Percentiles rank a stretch among this genome's conserved stretches.
Conservation (phyloP, 371 early-diverging fungal species). For the Fennellomyces sp. region DNA sequence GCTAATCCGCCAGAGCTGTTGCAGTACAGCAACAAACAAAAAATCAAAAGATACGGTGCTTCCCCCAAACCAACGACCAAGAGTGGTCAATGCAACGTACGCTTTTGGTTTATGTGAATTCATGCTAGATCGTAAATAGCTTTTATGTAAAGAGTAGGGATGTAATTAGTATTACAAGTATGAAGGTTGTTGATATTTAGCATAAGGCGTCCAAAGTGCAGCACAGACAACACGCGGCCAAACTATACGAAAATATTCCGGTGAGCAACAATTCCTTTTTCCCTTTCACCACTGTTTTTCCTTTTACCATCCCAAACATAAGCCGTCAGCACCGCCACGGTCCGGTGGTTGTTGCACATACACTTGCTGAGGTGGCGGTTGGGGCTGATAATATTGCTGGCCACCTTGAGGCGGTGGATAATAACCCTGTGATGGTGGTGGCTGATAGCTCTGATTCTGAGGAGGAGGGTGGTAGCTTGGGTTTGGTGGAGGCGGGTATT, state of each 20-base stretch:
- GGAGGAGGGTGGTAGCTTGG: conserved; percentile 21
- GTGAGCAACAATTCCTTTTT: background rate
- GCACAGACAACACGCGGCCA: conserved; percentile 43
- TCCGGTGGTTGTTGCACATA: conserved; percentile 19
- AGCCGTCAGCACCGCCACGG: conserved; percentile 21
- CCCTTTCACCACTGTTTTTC: background rate
- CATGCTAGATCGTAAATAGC: too few species aligned
- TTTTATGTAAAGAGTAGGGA: too few species aligned
- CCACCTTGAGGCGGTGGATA: conserved; percentile 2
- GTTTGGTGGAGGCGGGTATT: conserved; percentile 15
- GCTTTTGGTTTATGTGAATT: too few species aligned
- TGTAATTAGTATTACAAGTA: too few species aligned
- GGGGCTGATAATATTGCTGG: conserved; percentile 16
- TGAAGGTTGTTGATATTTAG: too few species aligned
- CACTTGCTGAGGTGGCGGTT: conserved; percentile 7
- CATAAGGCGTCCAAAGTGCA: conserved; percentile 43
- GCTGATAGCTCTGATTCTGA: conserved; percentile 3
- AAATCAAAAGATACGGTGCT: too few species aligned
- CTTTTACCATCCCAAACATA: conserved; percentile 47
- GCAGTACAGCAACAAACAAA: too few species aligned
- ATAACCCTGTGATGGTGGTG: conserved; percentile 2
- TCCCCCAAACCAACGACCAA: too few species aligned
- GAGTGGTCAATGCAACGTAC: too few species aligned
- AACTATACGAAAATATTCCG: conserved; percentile 17
- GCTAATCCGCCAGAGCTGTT: too few species aligned